phyloP scores from a whole-genome alignment of 805 yeast genomes.

The Alloascoidea africana region DNA sequence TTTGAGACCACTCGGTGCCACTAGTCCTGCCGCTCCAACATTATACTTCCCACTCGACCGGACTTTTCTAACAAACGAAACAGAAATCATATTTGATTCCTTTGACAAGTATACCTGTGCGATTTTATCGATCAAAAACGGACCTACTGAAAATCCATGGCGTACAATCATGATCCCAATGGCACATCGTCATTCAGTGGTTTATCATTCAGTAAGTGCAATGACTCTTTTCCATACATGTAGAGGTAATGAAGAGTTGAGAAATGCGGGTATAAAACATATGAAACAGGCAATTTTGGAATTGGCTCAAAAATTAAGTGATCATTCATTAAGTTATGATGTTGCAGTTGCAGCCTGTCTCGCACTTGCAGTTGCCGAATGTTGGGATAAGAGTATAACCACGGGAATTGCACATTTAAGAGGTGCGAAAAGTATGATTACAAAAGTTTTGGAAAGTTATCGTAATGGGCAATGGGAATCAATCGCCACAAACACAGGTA shows the following conservation, averaged over 20 bases:
- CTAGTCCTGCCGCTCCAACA: too few species aligned
- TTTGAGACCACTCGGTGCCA: too few species aligned
- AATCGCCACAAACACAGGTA: slow-evolving; percentile 5
- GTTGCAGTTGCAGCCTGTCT: slow-evolving; percentile 53
- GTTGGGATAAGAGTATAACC: slow-evolving; percentile 54
- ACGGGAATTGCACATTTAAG: slow-evolving; percentile 56
- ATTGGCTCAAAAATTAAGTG: slow-evolving; percentile 38
- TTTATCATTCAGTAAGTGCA: slow-evolving; percentile 48
- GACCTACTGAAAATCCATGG: slow-evolving; percentile 62
- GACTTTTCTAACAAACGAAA: neutral
- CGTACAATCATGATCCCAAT: slow-evolving; percentile 38
- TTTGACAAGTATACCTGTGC: slow-evolving; percentile 32
- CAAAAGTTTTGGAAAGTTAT: slow-evolving; percentile 22
- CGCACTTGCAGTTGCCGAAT: slow-evolving; percentile 47
- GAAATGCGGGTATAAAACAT: slow-evolving; percentile 36
- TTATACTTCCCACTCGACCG: too few species aligned
- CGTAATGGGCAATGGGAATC: slow-evolving; percentile 17
- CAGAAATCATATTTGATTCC: slow-evolving; percentile 13
- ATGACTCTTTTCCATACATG: slow-evolving; percentile 52
- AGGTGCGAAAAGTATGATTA: slow-evolving; percentile 50
- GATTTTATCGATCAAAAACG: slow-evolving; percentile 49
- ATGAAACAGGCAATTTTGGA: slow-evolving; percentile 48
- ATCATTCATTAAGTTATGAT: slow-evolving; percentile 36
- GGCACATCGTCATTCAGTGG: slow-evolving; percentile 36
- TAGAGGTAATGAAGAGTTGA: slow-evolving; percentile 25